A percentile compares a stretch with the other conserved stretches of the same genome.
Conservation (phyloP, 106 monocot species). For the Phalaenopsis equestris region DNA sequence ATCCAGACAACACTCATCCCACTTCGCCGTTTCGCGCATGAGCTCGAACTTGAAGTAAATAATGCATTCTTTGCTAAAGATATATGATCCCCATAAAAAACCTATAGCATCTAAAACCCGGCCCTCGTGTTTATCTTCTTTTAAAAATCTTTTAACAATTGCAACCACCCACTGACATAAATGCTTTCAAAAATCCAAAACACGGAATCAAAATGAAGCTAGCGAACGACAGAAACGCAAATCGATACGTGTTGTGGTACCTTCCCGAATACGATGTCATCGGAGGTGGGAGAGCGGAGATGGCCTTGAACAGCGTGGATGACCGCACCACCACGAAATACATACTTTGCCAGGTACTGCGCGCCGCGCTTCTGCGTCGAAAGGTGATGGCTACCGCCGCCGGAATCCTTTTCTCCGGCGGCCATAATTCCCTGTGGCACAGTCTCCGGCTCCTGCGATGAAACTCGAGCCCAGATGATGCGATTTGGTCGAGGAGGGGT, state of each 20-base stretch:
- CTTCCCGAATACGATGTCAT: conserved; percentile 83
- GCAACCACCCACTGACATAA: background rate
- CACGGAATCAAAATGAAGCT: background rate
- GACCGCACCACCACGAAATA: conserved; percentile 66
- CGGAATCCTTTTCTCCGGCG: conserved; percentile 19
- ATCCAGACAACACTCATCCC: background rate
- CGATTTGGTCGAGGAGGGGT: background rate
- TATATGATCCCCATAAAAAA: background rate
- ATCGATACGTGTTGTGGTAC: conserved; percentile 12
- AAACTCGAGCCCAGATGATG: background rate
- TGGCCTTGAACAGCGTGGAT: conserved; percentile 73
- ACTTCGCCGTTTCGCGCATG: background rate
- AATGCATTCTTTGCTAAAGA: background rate
- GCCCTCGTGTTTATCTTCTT: background rate
- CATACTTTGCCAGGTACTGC: conserved; percentile 74
- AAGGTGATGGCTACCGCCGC: conserved; percentile 12
- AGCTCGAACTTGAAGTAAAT: background rate
- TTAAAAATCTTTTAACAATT: background rate
- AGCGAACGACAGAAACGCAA: background rate
- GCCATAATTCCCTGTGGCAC: background rate
- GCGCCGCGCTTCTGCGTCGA: background rate
- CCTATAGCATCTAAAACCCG: background rate
- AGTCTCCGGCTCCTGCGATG: background rate
- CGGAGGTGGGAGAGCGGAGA: conserved; percentile 55
- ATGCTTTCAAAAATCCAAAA: background rate